A percentile compares a stretch with the other conserved stretches of the same genome.
Evolutionary conservation across 768 basidiomycete genomes (phyloP).

Genomic region (Thelephora aurantiotincta): DNA sequence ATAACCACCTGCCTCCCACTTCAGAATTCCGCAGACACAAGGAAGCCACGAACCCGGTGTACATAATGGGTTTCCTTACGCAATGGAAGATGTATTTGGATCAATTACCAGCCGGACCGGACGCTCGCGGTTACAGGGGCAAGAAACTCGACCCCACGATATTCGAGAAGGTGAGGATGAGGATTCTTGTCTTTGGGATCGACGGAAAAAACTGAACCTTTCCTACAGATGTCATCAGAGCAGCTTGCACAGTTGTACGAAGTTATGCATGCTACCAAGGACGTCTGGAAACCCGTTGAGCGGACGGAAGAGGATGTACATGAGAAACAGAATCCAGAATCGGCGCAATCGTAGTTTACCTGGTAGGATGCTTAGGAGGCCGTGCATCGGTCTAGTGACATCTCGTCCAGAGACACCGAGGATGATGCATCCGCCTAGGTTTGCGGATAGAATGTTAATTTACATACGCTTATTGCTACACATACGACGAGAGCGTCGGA

Average conservation of each 20-base stretch:
- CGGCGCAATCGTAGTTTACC: not conserved
- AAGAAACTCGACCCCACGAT: slow-evolving; percentile 55
- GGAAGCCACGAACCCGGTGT: slow-evolving; percentile 66
- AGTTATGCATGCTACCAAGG: slow-evolving; percentile 83
- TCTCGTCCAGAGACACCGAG: too few species aligned
- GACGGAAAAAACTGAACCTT: not conserved
- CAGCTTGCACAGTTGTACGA: slow-evolving; percentile 92
- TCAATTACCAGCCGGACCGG: slow-evolving; percentile 34
- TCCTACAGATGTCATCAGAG: slow-evolving; percentile 65
- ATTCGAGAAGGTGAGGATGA: slow-evolving; percentile 55
- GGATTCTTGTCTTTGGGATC: not conserved
- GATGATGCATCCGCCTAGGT: too few species aligned
- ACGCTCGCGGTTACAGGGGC: slow-evolving; percentile 36
- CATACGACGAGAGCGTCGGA: too few species aligned
- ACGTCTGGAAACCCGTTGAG: slow-evolving; percentile 61
- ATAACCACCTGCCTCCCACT: not conserved
- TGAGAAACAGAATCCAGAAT: not conserved
- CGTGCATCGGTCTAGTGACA: not conserved
- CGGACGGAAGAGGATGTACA: slow-evolving; percentile 3
- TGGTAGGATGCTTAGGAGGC: not conserved
- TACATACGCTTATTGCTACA: too few species aligned
- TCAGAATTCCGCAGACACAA: slow-evolving; percentile 81
- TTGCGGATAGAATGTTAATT: too few species aligned
- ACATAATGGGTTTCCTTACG: slow-evolving; percentile 89
- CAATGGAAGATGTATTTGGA: slow-evolving; percentile 95